Conservation (phyloP, 352 stramenopile species). For the Globisporangium ultimum region DNA sequence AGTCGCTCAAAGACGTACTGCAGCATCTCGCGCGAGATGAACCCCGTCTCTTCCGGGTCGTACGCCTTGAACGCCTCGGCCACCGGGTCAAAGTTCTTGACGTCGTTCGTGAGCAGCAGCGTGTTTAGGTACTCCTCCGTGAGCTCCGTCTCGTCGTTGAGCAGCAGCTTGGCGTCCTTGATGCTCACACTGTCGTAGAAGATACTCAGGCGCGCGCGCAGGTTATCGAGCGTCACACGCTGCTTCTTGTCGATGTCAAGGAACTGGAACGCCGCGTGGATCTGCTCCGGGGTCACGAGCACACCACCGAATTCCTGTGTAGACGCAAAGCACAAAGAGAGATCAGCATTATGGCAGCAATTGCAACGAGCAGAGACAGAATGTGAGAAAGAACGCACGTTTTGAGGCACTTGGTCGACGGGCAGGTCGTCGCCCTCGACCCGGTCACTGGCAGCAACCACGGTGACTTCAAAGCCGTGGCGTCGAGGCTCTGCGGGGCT, state of each 20-base stretch:
- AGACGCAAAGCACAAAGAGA: not conserved
- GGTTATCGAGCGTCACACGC: slow-evolving; percentile 75
- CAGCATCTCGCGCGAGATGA: slow-evolving; percentile 77
- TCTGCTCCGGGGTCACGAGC: slow-evolving; percentile 81
- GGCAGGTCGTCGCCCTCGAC: not conserved
- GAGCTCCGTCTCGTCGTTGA: slow-evolving; percentile 80
- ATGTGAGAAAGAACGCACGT: not conserved
- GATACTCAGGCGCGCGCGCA: slow-evolving; percentile 72
- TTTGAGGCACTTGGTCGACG: not conserved
- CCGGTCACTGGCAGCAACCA: not conserved
- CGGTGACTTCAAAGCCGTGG: not conserved
- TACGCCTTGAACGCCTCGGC: slow-evolving; percentile 89
- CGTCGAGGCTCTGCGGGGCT: not conserved
- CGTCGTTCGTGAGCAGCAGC: slow-evolving; percentile 84
- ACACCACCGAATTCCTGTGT: slow-evolving; percentile 74
- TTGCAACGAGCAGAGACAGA: too few relatives aligned
- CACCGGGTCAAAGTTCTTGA: slow-evolving; percentile 89
- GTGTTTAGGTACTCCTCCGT: slow-evolving; percentile 74
- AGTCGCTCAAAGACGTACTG: slow-evolving; percentile 79
- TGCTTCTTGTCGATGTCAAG: slow-evolving; percentile 83
- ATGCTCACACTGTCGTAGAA: slow-evolving; percentile 88
- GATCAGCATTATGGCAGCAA: too few relatives aligned
- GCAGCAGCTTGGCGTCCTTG: slow-evolving; percentile 79
- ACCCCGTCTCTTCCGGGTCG: slow-evolving; percentile 86
- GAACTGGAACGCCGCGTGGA: slow-evolving; percentile 86